These are phyloP conservation scores for Spergularia marina DNA, from an alignment of 148 eudicot species.

Conservation along the genomic window DNA sequence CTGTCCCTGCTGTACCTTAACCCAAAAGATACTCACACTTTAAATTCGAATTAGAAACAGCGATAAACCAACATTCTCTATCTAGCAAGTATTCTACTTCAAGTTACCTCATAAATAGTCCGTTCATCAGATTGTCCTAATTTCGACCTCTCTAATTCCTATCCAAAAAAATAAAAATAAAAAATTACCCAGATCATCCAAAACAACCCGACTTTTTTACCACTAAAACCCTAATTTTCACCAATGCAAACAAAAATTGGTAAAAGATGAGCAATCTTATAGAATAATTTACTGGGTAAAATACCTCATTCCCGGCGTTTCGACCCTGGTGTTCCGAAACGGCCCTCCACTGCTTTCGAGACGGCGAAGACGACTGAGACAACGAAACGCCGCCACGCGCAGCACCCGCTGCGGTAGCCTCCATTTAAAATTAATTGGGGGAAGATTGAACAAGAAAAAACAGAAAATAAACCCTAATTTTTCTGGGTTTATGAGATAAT, in stretches of 20 bases:
- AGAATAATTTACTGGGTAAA: not conserved
- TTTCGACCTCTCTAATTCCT: slow-evolving; percentile 69
- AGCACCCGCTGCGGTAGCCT: slow-evolving; percentile 48
- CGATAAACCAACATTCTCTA: not conserved
- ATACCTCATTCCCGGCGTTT: slow-evolving; percentile 52
- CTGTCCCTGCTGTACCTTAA: slow-evolving; percentile 76
- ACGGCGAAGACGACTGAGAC: slow-evolving; percentile 43
- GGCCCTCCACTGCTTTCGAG: slow-evolving; percentile 80
- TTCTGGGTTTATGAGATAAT: slow-evolving; percentile 6
- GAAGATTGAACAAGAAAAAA: not conserved
- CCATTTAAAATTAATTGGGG: slow-evolving; percentile 35
- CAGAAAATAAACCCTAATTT: slow-evolving; percentile 18
- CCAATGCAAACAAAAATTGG: slow-evolving; percentile 20
- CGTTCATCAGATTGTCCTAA: slow-evolving; percentile 77
- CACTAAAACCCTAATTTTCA: slow-evolving; percentile 23
- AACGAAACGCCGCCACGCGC: slow-evolving; percentile 51
- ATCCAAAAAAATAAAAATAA: slow-evolving; percentile 1
- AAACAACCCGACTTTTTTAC: slow-evolving; percentile 13
- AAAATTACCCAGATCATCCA: slow-evolving; percentile 11
- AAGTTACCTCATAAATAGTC: slow-evolving; percentile 70
- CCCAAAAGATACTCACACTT: slow-evolving; percentile 18
- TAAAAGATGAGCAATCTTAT: not conserved
- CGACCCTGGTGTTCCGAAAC: slow-evolving; percentile 65
- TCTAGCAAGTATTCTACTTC: not conserved
- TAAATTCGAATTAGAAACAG: not conserved